phyloP scores from a whole-genome alignment of 495 filamentous ascomycete genomes.

The Neurospora intermedia region DNA sequence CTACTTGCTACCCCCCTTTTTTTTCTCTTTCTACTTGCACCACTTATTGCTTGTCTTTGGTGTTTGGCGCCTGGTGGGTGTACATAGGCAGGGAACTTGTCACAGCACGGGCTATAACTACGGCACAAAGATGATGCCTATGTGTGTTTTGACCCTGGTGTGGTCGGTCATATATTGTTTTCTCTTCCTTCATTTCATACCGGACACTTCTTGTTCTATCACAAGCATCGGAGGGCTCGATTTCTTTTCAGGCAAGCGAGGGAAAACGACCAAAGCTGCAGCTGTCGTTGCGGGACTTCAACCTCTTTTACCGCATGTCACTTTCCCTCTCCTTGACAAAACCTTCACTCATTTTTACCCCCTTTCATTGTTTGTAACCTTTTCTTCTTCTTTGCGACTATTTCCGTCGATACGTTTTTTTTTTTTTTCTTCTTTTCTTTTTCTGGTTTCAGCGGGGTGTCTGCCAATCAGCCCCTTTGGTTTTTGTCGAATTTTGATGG shows the following conservation, averaged over 20 bases:
- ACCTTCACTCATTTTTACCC: neutral
- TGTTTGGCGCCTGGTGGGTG: neutral
- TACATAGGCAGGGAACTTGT: neutral
- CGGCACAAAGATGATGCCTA: neutral
- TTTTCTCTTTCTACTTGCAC: constrained; percentile 8
- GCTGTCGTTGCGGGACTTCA: neutral
- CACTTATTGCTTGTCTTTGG: neutral
- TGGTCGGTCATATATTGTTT: neutral
- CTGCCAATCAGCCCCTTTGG: neutral
- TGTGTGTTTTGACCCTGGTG: neutral
- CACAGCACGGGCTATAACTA: neutral
- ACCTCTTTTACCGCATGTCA: neutral
- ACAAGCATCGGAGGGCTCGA: neutral
- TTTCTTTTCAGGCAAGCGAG: neutral
- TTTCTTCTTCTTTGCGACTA: neutral
- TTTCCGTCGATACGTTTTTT: neutral
- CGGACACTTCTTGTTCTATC: neutral
- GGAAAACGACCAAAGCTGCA: neutral
- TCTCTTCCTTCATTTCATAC: neutral
- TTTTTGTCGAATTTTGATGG: neutral
- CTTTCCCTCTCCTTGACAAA: neutral
- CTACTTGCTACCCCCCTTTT: neutral
- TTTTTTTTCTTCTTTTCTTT: neutral
- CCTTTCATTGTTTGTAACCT: neutral
- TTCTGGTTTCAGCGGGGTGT: neutral